phyloP scores from a whole-genome alignment of 768 basidiomycete genomes.

The Omphalotus guepiniiformis region DNA sequence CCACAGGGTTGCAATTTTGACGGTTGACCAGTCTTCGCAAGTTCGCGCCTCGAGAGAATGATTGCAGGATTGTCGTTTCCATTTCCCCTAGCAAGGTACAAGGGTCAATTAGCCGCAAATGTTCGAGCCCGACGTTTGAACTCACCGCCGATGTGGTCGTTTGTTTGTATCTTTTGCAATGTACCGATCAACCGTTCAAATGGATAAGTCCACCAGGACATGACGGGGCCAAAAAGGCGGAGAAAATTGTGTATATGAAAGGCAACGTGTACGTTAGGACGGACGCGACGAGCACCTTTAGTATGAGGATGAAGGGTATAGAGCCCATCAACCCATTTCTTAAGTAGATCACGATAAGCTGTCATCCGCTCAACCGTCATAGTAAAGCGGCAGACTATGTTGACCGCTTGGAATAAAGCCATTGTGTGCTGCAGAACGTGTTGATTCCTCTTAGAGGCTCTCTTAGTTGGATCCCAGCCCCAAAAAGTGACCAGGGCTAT shows the following conservation, averaged over 20 bases:
- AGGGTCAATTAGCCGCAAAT: neutral
- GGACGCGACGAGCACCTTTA: neutral
- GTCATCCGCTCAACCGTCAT: conserved; percentile 4
- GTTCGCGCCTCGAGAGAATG: conserved; percentile 2
- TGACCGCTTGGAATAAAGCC: conserved; percentile 18
- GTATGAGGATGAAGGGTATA: conserved; percentile 13
- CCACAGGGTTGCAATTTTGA: neutral
- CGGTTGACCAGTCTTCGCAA: neutral
- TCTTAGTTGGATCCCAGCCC: conserved; percentile 12
- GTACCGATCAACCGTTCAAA: conserved; percentile 33
- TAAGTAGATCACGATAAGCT: conserved; percentile 7
- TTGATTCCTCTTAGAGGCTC: neutral
- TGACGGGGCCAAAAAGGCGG: conserved; percentile 27
- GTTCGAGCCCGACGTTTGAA: neutral
- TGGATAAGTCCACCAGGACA: conserved; percentile 36
- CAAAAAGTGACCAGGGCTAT: conserved; percentile 29
- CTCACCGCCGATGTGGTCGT: conserved; percentile 14
- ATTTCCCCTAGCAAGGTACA: neutral
- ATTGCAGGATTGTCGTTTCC: conserved; percentile 5
- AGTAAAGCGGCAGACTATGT: conserved; percentile 11
- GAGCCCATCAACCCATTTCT: conserved; percentile 11
- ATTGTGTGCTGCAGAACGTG: conserved; percentile 20
- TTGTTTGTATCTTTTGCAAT: conserved; percentile 29
- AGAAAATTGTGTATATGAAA: conserved; percentile 27
- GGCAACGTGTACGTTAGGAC: conserved; percentile 26